These are phyloP conservation scores for Nemania diffusa DNA, from an alignment of 2,329 filamentous ascomycete genomes.

Conservation along the genomic window DNA sequence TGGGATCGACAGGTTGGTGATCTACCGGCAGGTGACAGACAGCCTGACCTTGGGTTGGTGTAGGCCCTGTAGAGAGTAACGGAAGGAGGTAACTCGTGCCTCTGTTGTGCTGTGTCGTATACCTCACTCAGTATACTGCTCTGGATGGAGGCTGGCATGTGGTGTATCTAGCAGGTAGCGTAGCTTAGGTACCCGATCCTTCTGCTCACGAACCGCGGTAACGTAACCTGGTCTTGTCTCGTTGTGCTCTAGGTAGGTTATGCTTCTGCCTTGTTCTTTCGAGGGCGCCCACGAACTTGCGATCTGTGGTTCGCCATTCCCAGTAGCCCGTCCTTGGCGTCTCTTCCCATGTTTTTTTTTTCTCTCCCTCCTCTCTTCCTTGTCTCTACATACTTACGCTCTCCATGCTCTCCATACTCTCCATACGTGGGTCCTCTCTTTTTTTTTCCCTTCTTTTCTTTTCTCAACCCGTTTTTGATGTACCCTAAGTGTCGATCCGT, in stretches of 20 bases:
- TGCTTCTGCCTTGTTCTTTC: slow-evolving; percentile 28
- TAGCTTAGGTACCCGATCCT: not conserved
- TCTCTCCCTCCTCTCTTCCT: not conserved
- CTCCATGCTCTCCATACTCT: too few species aligned
- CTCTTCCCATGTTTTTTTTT: slow-evolving; percentile 16
- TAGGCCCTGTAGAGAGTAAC: not conserved
- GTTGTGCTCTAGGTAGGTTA: not conserved
- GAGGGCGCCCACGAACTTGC: slow-evolving; percentile 11
- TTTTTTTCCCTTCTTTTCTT: not conserved
- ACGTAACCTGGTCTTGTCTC: slow-evolving; percentile 6
- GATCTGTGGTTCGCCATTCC: slow-evolving; percentile 28
- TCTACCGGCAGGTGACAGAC: slow-evolving; percentile 27
- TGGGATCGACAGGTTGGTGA: slow-evolving; percentile 18
- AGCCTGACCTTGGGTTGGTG: slow-evolving; percentile 15
- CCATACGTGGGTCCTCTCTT: not conserved
- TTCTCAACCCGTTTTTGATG: not conserved
- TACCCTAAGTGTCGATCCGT: not conserved
- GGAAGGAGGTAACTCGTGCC: slow-evolving; percentile 1
- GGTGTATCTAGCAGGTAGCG: not conserved
- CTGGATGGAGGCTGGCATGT: too few species aligned
- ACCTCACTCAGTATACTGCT: too few species aligned
- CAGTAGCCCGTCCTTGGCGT: slow-evolving; percentile 26
- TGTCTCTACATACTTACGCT: not conserved
- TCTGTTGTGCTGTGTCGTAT: too few species aligned
- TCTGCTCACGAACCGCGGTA: slow-evolving; percentile 6